These are phyloP conservation scores for Debaryomycetaceae sp. DNA, from an alignment of 1,139 yeast genomes.

Conservation along the genomic window DNA sequence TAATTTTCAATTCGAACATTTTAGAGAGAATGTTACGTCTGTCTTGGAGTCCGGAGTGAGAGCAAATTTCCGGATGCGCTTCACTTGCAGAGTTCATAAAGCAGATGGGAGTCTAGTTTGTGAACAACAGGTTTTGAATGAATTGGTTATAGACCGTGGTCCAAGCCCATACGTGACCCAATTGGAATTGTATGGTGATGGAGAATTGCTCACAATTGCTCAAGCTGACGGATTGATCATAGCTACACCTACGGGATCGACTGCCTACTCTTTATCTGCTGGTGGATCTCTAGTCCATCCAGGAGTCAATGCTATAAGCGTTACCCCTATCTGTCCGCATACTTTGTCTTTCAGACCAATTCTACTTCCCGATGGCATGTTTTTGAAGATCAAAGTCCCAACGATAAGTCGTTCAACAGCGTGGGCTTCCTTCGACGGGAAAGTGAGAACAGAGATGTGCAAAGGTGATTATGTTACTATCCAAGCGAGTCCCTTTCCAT, in stretches of 20 bases:
- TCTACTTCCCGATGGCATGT: slow-evolving; percentile 81
- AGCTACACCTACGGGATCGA: slow-evolving; percentile 91
- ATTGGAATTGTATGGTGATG: slow-evolving; percentile 80
- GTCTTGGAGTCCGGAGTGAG: slow-evolving; percentile 68
- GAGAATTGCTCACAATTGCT: slow-evolving; percentile 73
- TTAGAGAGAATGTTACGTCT: slow-evolving; percentile 50
- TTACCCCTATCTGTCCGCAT: slow-evolving; percentile 92
- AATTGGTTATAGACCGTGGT: slow-evolving; percentile 81
- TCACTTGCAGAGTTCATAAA: slow-evolving; percentile 63
- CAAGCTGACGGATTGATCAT: slow-evolving; percentile 88
- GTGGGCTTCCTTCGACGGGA: slow-evolving; percentile 90
- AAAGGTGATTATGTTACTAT: slow-evolving; percentile 78
- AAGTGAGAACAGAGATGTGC: slow-evolving; percentile 63
- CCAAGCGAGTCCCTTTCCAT: slow-evolving; percentile 76
- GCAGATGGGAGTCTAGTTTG: slow-evolving; percentile 58
- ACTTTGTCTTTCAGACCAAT: slow-evolving; percentile 86
- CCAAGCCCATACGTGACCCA: slow-evolving; percentile 85
- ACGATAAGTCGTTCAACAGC: slow-evolving; percentile 68
- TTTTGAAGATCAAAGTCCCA: slow-evolving; percentile 72
- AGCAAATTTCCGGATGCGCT: slow-evolving; percentile 78
- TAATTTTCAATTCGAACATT: slow-evolving; percentile 70
- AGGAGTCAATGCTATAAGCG: slow-evolving; percentile 81
- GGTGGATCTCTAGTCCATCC: slow-evolving; percentile 92
- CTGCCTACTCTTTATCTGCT: slow-evolving; percentile 86
- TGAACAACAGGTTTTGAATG: slow-evolving; percentile 80